Evolutionary conservation across 306 rosid genomes (phyloP).

Genomic region (Corylus avellana): DNA sequence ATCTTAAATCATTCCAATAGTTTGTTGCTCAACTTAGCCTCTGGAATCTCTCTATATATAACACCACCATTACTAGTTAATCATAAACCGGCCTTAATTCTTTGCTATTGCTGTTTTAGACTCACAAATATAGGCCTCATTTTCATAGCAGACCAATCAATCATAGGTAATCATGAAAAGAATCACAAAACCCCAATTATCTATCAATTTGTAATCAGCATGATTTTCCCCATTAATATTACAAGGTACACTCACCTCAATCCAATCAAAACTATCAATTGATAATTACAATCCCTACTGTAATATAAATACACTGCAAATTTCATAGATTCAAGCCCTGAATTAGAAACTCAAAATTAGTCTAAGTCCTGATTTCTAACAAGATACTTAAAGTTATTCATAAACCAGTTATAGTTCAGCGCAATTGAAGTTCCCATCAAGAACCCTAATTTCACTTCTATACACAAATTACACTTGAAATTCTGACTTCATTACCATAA

Average conservation of each 20-base stretch:
- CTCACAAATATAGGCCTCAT: background rate
- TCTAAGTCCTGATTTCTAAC: too few relatives aligned
- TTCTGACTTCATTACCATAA: background rate
- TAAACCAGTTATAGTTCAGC: background rate
- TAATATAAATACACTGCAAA: background rate
- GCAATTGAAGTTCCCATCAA: background rate
- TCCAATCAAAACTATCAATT: background rate
- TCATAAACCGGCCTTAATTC: background rate
- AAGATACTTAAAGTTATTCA: too few relatives aligned
- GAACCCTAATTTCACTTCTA: background rate
- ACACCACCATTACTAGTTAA: background rate
- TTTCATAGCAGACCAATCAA: background rate
- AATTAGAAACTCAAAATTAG: too few relatives aligned
- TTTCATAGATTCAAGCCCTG: background rate
- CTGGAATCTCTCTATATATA: background rate
- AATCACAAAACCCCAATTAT: background rate
- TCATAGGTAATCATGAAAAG: background rate
- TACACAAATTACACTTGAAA: background rate
- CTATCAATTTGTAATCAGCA: background rate
- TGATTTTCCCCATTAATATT: background rate
- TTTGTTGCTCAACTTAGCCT: constrained; percentile 20
- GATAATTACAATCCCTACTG: too few relatives aligned
- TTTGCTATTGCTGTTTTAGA: background rate
- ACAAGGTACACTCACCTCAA: background rate
- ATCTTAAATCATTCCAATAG: constrained; percentile 74